phyloP scores from a whole-genome alignment of 1,284 basidiomycete species.

The Trametes pubescens region DNA sequence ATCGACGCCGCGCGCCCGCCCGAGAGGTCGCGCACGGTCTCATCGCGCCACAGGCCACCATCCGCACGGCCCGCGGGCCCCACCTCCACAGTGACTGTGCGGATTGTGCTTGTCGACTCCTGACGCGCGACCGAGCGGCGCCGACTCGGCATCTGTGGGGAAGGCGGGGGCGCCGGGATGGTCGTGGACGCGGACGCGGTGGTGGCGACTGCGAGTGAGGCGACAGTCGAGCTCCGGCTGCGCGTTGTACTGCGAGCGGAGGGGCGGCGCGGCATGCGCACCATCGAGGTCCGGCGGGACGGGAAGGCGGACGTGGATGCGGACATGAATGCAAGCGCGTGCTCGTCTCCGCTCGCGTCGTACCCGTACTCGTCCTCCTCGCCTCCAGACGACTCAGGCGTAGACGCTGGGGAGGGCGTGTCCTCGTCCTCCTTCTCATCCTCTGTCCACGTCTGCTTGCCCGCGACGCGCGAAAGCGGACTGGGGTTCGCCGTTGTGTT shows the following conservation, averaged over 20 bases:
- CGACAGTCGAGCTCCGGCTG: constrained; percentile 69
- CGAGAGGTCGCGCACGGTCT: constrained; percentile 31
- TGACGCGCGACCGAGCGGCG: constrained; percentile 48
- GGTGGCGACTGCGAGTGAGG: constrained; percentile 55
- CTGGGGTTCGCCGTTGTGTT: constrained; percentile 58
- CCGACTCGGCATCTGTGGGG: constrained; percentile 11
- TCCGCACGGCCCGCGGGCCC: constrained; percentile 34
- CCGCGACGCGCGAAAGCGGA: constrained; percentile 59
- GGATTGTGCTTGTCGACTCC: constrained; percentile 70
- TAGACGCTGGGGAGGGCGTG: constrained; percentile 55
- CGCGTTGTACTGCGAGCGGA: constrained; percentile 43
- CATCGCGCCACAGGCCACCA: constrained; percentile 31
- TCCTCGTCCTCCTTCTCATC: constrained; percentile 53
- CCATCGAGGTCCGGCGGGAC: constrained; percentile 11
- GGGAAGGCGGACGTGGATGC: constrained; percentile 7
- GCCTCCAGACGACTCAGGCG: constrained; percentile 49
- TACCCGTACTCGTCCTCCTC: constrained; percentile 16
- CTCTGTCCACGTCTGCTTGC: constrained; percentile 61
- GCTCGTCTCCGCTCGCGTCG: constrained; percentile 17
- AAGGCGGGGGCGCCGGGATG: neutral
- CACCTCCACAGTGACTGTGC: constrained; percentile 66
- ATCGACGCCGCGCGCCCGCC: constrained; percentile 16
- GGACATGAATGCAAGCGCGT: constrained; percentile 15
- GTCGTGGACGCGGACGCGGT: neutral
- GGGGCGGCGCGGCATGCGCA: constrained; percentile 27